Conservation (phyloP, 2,329 filamentous ascomycete species). For the Ceratocystis colombiana region DNA sequence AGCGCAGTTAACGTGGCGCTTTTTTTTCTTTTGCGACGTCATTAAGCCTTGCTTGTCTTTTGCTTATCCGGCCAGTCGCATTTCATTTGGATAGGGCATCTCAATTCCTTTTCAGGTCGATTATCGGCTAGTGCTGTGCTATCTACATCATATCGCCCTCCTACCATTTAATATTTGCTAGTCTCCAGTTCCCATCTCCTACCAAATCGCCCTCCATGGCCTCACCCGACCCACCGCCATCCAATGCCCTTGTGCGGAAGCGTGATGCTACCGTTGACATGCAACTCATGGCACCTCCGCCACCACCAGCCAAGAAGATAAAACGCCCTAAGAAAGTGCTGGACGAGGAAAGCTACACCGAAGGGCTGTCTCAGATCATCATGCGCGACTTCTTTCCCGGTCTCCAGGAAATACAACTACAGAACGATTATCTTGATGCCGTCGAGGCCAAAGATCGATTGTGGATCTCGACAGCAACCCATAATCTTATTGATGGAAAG, state of each 20-base stretch:
- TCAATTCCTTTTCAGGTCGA: neutral
- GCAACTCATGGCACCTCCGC: constrained; percentile 72
- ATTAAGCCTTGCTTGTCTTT: neutral
- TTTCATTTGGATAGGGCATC: neutral
- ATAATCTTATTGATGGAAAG: constrained; percentile 65
- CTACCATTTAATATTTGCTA: neutral
- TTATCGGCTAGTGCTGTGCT: neutral
- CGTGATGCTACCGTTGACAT: constrained; percentile 48
- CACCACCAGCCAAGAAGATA: constrained; percentile 74
- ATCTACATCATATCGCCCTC: neutral
- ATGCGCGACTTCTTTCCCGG: constrained; percentile 95
- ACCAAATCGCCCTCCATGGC: neutral
- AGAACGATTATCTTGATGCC: constrained; percentile 86
- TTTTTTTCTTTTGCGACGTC: neutral
- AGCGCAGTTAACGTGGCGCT: neutral
- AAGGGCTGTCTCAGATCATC: constrained; percentile 85
- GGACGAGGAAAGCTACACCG: constrained; percentile 88
- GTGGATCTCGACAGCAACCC: constrained; percentile 78
- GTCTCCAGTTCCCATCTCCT: neutral
- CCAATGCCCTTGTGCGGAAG: constrained; percentile 57
- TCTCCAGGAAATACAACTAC: constrained; percentile 70
- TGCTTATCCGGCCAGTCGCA: neutral
- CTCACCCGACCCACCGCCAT: constrained; percentile 28
- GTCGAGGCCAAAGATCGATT: constrained; percentile 71
- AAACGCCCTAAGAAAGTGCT: constrained; percentile 81